Evolutionary conservation across 2,329 filamentous ascomycete genomes (phyloP).

Genomic region (Curvularia eragrostidis): DNA sequence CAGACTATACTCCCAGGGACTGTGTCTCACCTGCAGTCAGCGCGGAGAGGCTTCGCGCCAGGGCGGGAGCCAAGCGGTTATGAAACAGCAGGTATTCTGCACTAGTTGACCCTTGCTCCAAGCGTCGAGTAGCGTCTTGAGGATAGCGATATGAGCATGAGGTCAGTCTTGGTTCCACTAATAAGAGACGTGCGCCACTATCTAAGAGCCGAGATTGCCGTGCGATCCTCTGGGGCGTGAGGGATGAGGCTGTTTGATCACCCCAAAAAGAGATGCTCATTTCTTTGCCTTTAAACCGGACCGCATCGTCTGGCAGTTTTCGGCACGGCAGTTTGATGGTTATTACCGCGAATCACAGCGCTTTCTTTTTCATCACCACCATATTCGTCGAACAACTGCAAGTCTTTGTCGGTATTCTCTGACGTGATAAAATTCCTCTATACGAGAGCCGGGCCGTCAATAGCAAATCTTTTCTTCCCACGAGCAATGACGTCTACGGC

Average conservation of each 20-base stretch:
- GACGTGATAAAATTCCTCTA: slow-evolving; percentile 24
- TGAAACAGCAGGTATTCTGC: slow-evolving; percentile 19
- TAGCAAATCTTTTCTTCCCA: slow-evolving; percentile 23
- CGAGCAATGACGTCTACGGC: slow-evolving; percentile 16
- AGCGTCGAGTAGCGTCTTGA: slow-evolving; percentile 5
- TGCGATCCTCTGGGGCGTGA: slow-evolving; percentile 5
- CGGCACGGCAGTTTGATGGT: slow-evolving; percentile 1
- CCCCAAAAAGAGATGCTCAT: slow-evolving; percentile 6
- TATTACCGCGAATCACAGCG: background rate
- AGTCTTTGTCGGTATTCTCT: slow-evolving; percentile 4
- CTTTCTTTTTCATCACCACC: background rate
- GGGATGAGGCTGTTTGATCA: slow-evolving; percentile 8
- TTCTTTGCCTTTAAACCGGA: background rate
- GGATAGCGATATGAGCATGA: slow-evolving; percentile 12
- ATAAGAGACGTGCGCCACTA: slow-evolving; percentile 8
- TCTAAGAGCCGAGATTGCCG: slow-evolving; percentile 13
- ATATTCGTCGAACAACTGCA: background rate
- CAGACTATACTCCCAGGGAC: slow-evolving; percentile 3
- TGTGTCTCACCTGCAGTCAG: slow-evolving; percentile 13
- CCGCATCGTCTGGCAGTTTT: background rate
- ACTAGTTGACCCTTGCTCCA: slow-evolving; percentile 5
- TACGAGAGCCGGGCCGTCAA: slow-evolving; percentile 30
- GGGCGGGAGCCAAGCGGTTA: slow-evolving; percentile 14
- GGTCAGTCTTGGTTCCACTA: slow-evolving; percentile 7
- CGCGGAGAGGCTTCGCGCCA: slow-evolving; percentile 18